Evolutionary conservation across 164 flowering plant genomes (phyloP).

Genomic region (Santalum album): DNA sequence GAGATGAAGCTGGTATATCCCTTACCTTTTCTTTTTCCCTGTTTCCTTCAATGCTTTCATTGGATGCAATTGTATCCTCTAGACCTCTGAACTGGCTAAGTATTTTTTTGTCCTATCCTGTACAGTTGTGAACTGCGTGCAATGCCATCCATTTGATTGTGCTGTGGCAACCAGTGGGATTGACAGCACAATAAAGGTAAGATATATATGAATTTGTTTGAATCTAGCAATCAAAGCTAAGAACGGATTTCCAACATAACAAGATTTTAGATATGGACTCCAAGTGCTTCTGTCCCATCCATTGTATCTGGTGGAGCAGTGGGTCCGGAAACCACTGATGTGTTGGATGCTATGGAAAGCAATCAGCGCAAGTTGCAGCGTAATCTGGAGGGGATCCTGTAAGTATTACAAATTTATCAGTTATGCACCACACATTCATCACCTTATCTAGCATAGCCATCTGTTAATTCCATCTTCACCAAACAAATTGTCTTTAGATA

Average conservation of each 20-base stretch:
- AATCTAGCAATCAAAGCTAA: neutral
- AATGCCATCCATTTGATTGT: constrained; percentile 87
- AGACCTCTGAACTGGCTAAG: constrained; percentile 1
- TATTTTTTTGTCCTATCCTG: constrained; percentile 9
- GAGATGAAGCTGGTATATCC: constrained; percentile 78
- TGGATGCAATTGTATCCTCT: neutral
- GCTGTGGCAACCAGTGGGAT: constrained; percentile 93
- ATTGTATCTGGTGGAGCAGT: constrained; percentile 63
- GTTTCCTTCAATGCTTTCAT: too few species aligned
- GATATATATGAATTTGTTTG: constrained; percentile 5
- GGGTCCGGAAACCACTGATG: constrained; percentile 70
- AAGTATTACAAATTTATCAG: constrained; percentile 19
- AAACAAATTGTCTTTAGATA: too few species aligned
- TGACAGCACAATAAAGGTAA: constrained; percentile 84
- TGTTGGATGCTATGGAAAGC: constrained; percentile 59
- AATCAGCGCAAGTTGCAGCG: constrained; percentile 64
- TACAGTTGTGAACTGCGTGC: constrained; percentile 91
- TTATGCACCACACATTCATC: too few species aligned
- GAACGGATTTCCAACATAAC: constrained; percentile 3
- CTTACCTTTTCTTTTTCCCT: too few species aligned
- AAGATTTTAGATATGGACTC: constrained; percentile 70
- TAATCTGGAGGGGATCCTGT: constrained; percentile 62
- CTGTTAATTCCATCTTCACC: too few species aligned
- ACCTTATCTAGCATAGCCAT: too few species aligned
- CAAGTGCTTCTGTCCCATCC: constrained; percentile 66